Base-by-base conservation (phyloP, 1,284 basidiomycete species). In the Tausonia pullulans region DNA sequence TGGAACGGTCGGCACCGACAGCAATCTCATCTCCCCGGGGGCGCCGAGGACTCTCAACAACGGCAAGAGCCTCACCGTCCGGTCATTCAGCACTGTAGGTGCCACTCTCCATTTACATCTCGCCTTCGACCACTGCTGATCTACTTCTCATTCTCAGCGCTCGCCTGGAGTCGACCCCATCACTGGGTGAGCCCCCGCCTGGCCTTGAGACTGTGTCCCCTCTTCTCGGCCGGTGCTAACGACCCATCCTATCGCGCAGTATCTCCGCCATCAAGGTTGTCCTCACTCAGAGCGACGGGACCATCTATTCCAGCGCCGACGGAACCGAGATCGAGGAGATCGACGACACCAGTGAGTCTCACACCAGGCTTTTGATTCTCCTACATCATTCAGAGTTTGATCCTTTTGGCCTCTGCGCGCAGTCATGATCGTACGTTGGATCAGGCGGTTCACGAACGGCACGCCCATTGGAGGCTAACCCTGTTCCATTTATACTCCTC, bases 211-310 rank as follows among this genome's bases (percentile, higher is more conserved):
- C 8, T n/a, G 13, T 11, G 11, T 55, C 7, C n/a, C 39, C n/a
- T 57, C 40, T 57, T 11, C 39, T 57, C n/a, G 11, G 3, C 7
- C 8, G 48, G 39, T 43, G 40, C 41, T 43, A 0, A n/a, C 39
- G 5, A 40, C 13, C 27, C 65, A 4, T 43, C 3, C 11, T 6
- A 43, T 57, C n/a, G 0, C 41, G 11, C 58, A 54, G 60, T 10
- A 51, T 68, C 51, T 49, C 61, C 5, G 39, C 60, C 11, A 45
- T 64, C 43, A 51, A 40, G 5, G 41, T 67, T 39, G 55, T 49
- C 40, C 60, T 67, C 51, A 49, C 48, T 41, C 43, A 64, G 56
- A 66, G 65, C 53, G 67, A 67, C 54, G 66, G 66, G n/a, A 11
- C 45, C 1, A 40, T 65, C 5, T 67, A 62, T 63, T 54, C 60